phyloP scores from a whole-genome alignment of 2,329 filamentous ascomycete species.

The Penicillium griseofulvum region DNA sequence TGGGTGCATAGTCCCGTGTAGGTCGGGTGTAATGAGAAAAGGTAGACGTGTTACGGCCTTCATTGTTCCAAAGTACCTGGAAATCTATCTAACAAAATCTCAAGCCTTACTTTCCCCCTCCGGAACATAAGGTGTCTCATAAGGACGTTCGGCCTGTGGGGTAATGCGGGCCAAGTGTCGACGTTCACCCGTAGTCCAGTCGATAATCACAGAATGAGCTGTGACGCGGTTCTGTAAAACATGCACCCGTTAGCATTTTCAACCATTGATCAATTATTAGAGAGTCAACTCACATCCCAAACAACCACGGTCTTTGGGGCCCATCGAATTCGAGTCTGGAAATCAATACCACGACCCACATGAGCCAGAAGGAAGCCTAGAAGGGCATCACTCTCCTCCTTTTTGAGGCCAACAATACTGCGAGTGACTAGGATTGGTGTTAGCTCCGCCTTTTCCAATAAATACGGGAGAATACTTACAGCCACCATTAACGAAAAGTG shows the following conservation, averaged over 20 bases:
- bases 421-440: constrained; percentile 33
- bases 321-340: constrained; percentile 27
- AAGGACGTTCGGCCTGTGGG: constrained; percentile 29
- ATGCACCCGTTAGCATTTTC: constrained; percentile 8
- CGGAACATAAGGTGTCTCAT: constrained; percentile 21
- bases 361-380: constrained; percentile 28
- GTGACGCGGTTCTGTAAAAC: constrained; percentile 35
- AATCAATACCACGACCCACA: constrained; percentile 23
- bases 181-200: constrained; percentile 30
- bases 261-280: constrained; percentile 34
- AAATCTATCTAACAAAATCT: background rate
- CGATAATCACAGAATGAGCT: constrained; percentile 37
- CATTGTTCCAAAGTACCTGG: background rate
- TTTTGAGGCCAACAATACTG: constrained; percentile 45
- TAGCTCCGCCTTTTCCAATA: background rate
- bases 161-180: constrained; percentile 31
- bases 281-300: constrained; percentile 41
- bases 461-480: constrained; percentile 11
- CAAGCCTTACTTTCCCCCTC: background rate
- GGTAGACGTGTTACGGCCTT: background rate
- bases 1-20: too few species aligned
- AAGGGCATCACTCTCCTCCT: constrained; percentile 43
- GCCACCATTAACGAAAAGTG: constrained; percentile 39
- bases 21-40: background rate
- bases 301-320: constrained; percentile 27